phyloP scores from a whole-genome alignment of 1,284 basidiomycete species.

The Cutaneotrichosporon cutaneum region DNA sequence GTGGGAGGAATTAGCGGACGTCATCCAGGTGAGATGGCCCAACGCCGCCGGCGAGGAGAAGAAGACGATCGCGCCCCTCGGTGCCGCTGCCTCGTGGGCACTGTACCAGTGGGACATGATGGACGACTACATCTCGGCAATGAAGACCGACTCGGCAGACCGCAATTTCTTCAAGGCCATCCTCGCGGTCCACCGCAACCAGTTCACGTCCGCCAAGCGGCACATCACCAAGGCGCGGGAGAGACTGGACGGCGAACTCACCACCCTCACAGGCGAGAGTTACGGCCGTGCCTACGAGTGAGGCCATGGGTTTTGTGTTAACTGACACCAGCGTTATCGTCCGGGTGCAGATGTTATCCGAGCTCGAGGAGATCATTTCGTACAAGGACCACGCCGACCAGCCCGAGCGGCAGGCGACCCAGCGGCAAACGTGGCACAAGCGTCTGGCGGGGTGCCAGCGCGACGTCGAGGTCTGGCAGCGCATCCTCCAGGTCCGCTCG shows the following conservation, averaged over 20 bases:
- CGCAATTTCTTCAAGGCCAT: slow-evolving; percentile 96
- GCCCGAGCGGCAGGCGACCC: slow-evolving; percentile 79
- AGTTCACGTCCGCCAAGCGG: slow-evolving; percentile 83
- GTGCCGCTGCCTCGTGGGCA: slow-evolving; percentile 96
- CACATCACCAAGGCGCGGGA: slow-evolving; percentile 96
- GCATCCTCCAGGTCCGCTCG: slow-evolving; percentile 92
- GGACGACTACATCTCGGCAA: slow-evolving; percentile 94
- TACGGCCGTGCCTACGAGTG: slow-evolving; percentile 96
- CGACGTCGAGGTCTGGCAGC: slow-evolving; percentile 99
- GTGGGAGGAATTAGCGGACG: slow-evolving; percentile 87
- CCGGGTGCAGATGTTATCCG: slow-evolving; percentile 96
- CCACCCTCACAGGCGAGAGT: slow-evolving; percentile 89
- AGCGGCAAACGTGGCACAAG: slow-evolving; percentile 93
- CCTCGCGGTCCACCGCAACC: slow-evolving; percentile 91
- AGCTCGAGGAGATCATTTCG: slow-evolving; percentile 94
- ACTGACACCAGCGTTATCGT: slow-evolving; percentile 73
- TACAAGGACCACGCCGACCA: slow-evolving; percentile 96
- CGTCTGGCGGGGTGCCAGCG: slow-evolving; percentile 92
- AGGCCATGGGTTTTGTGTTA: slow-evolving; percentile 42
- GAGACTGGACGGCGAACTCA: slow-evolving; percentile 85
- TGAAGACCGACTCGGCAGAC: slow-evolving; percentile 92
- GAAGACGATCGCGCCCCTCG: slow-evolving; percentile 90
- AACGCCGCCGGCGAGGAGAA: slow-evolving; percentile 80
- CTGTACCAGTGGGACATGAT: slow-evolving; percentile 96
- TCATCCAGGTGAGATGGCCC: slow-evolving; percentile 87